phyloP scores from a whole-genome alignment of 768 basidiomycete species.

The Phlebiopsis flavidoalba region DNA sequence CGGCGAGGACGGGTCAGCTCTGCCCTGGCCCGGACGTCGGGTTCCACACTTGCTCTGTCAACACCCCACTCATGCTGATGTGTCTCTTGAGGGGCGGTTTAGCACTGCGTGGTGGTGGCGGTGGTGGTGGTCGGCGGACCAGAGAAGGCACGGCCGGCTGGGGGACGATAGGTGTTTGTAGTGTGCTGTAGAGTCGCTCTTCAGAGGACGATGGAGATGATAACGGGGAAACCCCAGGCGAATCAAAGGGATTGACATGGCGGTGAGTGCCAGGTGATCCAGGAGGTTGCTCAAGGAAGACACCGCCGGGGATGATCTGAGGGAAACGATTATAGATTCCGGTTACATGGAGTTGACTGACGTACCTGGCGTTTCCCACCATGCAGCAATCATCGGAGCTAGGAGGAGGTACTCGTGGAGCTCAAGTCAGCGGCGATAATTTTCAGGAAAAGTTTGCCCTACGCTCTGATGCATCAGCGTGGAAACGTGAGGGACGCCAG shows the following conservation, averaged over 20 bases:
- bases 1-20: too few species aligned
- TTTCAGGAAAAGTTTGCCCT: slow-evolving; percentile 17
- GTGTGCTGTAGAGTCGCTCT: slow-evolving; percentile 79
- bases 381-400: slow-evolving; percentile 70
- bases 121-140: slow-evolving; percentile 38
- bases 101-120: slow-evolving; percentile 36
- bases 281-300: slow-evolving; percentile 33
- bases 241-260: slow-evolving; percentile 67
- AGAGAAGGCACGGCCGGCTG: slow-evolving; percentile 6
- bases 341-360: background rate
- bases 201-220: slow-evolving; percentile 81
- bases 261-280: slow-evolving; percentile 11
- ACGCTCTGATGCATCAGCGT: slow-evolving; percentile 38
- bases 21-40: too few species aligned
- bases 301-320: slow-evolving; percentile 57
- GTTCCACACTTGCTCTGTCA: too few species aligned
- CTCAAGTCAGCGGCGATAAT: background rate
- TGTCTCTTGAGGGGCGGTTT: slow-evolving; percentile 12
- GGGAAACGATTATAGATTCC: too few species aligned
- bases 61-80: too few species aligned
- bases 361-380: slow-evolving; percentile 77
- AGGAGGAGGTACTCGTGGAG: slow-evolving; percentile 70
- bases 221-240: slow-evolving; percentile 54
- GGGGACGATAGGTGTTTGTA: slow-evolving; percentile 62
- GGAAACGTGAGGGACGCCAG: slow-evolving; percentile 53